A percentile compares a stretch with the other conserved stretches of the same genome.
Conservation (phyloP, 2,329 filamentous ascomycete species). For the Colletotrichum sp. region DNA sequence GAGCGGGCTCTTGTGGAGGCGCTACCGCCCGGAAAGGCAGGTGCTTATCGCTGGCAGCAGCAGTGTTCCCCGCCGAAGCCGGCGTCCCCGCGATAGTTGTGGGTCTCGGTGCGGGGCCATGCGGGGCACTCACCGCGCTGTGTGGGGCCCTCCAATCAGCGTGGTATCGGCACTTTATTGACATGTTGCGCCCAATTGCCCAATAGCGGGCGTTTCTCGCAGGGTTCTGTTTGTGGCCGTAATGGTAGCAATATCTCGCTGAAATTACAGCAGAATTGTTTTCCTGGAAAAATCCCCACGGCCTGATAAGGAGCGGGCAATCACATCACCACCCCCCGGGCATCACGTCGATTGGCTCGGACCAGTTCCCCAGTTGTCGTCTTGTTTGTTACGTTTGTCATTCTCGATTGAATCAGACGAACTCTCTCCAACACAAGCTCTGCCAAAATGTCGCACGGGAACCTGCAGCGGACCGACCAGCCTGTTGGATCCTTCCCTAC, state of each 20-base stretch:
- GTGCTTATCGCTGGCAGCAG: not conserved
- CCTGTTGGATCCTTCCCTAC: not conserved
- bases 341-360: not conserved
- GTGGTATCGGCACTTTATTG: conserved; percentile 1
- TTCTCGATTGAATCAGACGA: not conserved
- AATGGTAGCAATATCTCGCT: not conserved
- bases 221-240: not conserved
- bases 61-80: not conserved
- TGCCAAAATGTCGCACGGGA: not conserved
- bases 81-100: not conserved
- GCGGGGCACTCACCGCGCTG: not conserved
- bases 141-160: not conserved
- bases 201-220: not conserved
- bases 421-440: not conserved
- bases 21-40: not conserved
- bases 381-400: not conserved
- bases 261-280: not conserved
- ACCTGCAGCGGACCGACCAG: not conserved
- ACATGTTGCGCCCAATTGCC: not conserved
- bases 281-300: not conserved
- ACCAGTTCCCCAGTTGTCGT: not conserved
- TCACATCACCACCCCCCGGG: not conserved
- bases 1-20: not conserved
- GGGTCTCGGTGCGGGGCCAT: not conserved
- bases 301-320: not conserved